These are phyloP conservation scores for Paecilomyces formosus DNA, from an alignment of 2,329 filamentous ascomycete species.

Conservation along the genomic window DNA sequence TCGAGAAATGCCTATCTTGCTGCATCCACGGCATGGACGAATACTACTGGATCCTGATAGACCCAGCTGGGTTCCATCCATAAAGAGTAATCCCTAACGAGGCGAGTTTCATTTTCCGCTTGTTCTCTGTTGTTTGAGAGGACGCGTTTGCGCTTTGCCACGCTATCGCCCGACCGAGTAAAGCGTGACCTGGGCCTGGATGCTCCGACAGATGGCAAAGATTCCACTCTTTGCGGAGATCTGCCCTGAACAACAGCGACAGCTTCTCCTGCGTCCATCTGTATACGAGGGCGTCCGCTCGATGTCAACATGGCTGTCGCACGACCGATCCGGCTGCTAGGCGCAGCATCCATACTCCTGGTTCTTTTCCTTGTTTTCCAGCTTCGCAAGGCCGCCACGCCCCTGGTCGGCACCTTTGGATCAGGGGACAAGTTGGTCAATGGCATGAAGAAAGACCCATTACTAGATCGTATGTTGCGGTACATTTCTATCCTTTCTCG, in stretches of 20 bases:
- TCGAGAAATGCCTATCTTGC: not conserved
- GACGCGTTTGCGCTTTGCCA: not conserved
- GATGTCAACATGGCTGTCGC: slow-evolving; percentile 12
- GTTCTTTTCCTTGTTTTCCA: slow-evolving; percentile 61
- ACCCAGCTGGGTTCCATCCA: not conserved
- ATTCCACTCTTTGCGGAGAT: slow-evolving; percentile 6
- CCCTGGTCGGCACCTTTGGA: slow-evolving; percentile 15
- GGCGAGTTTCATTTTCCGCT: not conserved
- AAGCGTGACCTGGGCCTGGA: not conserved
- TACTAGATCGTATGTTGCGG: slow-evolving; percentile 66
- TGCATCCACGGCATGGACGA: not conserved
- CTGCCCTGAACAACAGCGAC: not conserved
- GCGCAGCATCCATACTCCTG: slow-evolving; percentile 14
- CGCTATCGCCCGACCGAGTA: not conserved
- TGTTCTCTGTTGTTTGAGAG: not conserved
- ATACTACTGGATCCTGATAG: not conserved
- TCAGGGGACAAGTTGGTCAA: slow-evolving; percentile 40
- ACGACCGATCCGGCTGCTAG: slow-evolving; percentile 9
- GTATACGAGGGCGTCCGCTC: not conserved
- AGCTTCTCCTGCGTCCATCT: not conserved
- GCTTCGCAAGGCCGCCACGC: slow-evolving; percentile 53
- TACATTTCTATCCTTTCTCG: slow-evolving; percentile 4
- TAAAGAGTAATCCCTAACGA: not conserved
- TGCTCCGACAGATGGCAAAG: not conserved
- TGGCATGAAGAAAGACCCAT: slow-evolving; percentile 71